Evolutionary conservation across 2,329 filamentous ascomycete species (phyloP), one percentile per base, ranked within the genome.

Genomic region (Fusarium verticillioides): DNA sequence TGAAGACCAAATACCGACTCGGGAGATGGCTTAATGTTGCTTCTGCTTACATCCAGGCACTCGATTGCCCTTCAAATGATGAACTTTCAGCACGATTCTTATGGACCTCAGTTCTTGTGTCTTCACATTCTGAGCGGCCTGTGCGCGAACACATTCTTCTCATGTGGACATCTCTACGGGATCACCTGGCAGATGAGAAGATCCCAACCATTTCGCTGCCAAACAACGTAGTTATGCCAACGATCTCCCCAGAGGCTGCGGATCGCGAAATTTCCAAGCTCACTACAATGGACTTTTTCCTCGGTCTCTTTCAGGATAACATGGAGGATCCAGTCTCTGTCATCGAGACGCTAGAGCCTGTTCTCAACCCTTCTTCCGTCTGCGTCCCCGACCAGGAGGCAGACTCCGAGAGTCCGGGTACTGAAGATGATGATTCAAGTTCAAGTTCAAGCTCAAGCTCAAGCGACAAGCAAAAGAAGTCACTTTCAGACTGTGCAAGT

Each of bases 221-320:
- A 8, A 98, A 99, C 81, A 98, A 97, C 78, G 89, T 90, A 3
- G 89, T 95, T 26, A 97, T 99, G 91, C 90, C 94, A 0, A 93
- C 96, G 70, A 89, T 99, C 56, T 98, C 96, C 0, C 84, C 90
- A 5, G 87, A 89, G n/a, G 94, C 94, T 1, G 92, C 96, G 12
- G 95, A 98, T 71, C 91, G 94, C 61, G 96, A 99, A 79, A 92
- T 98, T 32, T 96, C 94, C 18, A 95, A 95, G 77, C 87, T 98
- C 39, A 97, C 94, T 19, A 98, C 96, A 1, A 96, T 97, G 89
- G 96, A 98, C 79, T 98, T 98, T 81, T 98, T 99, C 82, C 87
- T 95, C 57, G 94, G 92, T 42, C 89, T 99, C 2, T 98, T 98
- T 79, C 93, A 94, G 67, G 91, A 95, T 42, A 93, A 96, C 64